Percentiles rank a stretch among this genome's conserved stretches.
Conservation (phyloP, 805 yeast genomes). For the Wickerhamomyces queroliae region DNA sequence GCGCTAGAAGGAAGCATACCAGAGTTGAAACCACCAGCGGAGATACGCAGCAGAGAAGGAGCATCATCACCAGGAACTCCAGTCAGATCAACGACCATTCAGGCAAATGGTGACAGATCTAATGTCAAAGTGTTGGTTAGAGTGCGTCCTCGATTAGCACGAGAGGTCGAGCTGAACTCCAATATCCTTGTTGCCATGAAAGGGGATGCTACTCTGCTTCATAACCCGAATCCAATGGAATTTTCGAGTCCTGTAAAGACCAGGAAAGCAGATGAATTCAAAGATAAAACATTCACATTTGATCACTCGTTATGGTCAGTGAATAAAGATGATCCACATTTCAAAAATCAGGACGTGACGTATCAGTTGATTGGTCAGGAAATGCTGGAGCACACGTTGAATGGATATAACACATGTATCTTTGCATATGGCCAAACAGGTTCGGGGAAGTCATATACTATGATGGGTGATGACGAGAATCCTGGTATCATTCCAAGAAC, state of each 20-base stretch:
- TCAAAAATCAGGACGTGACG: conserved; percentile 42
- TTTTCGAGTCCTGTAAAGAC: conserved; percentile 7
- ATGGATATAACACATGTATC: conserved; percentile 69
- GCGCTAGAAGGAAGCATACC: background rate
- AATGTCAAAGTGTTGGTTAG: conserved; percentile 46
- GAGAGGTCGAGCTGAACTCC: conserved; percentile 13
- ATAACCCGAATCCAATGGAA: conserved; percentile 6
- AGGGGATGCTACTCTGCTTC: conserved; percentile 6
- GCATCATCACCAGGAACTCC: background rate
- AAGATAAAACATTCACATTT: conserved; percentile 36
- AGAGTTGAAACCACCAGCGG: background rate
- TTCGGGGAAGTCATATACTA: conserved; percentile 78
- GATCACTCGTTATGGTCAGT: conserved; percentile 50
- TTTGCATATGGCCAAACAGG: conserved; percentile 84
- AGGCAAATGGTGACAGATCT: conserved; percentile 2
- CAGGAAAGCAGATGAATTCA: conserved; percentile 2
- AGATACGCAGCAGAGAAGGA: background rate
- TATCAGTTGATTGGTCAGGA: conserved; percentile 53
- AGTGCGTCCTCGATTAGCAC: conserved; percentile 37
- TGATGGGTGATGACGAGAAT: conserved; percentile 51
- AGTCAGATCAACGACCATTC: too few species aligned
- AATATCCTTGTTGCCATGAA: conserved; percentile 16
- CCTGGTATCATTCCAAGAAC: conserved; percentile 66
- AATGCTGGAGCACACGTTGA: conserved; percentile 53
- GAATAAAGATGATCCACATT: conserved; percentile 26